Conservation (phyloP, 2,329 filamentous ascomycete species). For the Penicillium digitatum region DNA sequence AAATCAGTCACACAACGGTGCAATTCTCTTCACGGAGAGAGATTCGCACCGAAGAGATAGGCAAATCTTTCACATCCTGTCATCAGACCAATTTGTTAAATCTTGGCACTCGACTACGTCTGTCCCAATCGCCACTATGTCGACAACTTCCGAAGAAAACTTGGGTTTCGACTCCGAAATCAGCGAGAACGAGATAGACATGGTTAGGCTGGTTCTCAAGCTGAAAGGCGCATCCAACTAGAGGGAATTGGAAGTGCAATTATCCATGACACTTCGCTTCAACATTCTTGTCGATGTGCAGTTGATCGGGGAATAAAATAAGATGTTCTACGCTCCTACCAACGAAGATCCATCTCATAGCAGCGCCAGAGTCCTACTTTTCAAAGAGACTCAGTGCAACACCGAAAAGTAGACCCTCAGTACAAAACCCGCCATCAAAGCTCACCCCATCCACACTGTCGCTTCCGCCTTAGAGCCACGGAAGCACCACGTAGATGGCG, state of each 20-base stretch:
- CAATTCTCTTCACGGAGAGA: background rate
- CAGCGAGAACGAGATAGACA: background rate
- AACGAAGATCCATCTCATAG: background rate
- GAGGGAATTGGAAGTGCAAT: background rate
- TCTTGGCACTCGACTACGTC: background rate
- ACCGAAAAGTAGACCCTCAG: background rate
- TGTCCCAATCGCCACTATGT: background rate
- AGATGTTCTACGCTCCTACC: background rate
- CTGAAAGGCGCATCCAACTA: background rate
- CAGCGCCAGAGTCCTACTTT: background rate
- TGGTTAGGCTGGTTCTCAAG: background rate
- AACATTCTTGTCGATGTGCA: background rate
- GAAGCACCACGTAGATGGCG: background rate
- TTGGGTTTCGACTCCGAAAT: background rate
- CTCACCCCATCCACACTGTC: background rate
- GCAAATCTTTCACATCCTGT: background rate
- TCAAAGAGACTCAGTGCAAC: background rate
- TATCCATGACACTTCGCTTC: background rate
- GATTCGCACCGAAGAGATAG: background rate
- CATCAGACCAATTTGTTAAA: background rate
- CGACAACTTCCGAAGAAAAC: background rate
- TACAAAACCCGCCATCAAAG: background rate
- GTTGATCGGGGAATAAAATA: background rate
- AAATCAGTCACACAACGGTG: background rate
- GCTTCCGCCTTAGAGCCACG: background rate